Conservation (phyloP, 2,329 filamentous ascomycete genomes). For the Nannizzia gypsea region DNA sequence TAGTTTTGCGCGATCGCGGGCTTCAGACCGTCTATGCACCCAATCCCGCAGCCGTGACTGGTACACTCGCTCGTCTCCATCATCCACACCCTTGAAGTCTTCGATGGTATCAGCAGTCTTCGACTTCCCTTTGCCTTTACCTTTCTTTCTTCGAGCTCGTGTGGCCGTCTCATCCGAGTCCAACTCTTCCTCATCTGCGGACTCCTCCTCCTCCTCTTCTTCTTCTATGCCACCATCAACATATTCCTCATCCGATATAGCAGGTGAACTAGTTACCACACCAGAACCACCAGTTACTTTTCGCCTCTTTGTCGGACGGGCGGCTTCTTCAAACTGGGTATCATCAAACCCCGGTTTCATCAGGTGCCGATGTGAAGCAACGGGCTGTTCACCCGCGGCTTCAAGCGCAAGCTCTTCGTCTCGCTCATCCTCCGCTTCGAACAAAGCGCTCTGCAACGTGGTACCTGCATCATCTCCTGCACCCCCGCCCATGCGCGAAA, state of each 20-base stretch:
- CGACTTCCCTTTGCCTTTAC: slow-evolving; percentile 24
- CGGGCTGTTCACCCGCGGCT: slow-evolving; percentile 25
- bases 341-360: slow-evolving; percentile 61
- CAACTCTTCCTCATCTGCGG: slow-evolving; percentile 8
- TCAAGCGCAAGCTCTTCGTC: slow-evolving; percentile 40
- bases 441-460: slow-evolving; percentile 61
- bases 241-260: slow-evolving; percentile 25
- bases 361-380: slow-evolving; percentile 59
- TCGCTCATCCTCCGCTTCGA: slow-evolving; percentile 67
- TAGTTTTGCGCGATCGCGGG: slow-evolving; percentile 40
- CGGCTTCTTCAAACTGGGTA: slow-evolving; percentile 19
- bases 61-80: slow-evolving; percentile 77
- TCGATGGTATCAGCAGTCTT: slow-evolving; percentile 31
- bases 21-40: slow-evolving; percentile 52
- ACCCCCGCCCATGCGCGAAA: slow-evolving; percentile 62
- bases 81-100: slow-evolving; percentile 59
- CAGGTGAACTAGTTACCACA: neutral
- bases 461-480: slow-evolving; percentile 30
- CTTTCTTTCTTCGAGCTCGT: slow-evolving; percentile 17
- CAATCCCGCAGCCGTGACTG: slow-evolving; percentile 63
- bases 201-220: slow-evolving; percentile 12
- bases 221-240: slow-evolving; percentile 14
- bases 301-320: slow-evolving; percentile 25
- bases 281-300: slow-evolving; percentile 19
- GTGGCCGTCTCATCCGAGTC: slow-evolving; percentile 10